These are phyloP conservation scores for Pharus latifolius DNA, from an alignment of 176 grass and related monocot genomes.

Conservation along the genomic window DNA sequence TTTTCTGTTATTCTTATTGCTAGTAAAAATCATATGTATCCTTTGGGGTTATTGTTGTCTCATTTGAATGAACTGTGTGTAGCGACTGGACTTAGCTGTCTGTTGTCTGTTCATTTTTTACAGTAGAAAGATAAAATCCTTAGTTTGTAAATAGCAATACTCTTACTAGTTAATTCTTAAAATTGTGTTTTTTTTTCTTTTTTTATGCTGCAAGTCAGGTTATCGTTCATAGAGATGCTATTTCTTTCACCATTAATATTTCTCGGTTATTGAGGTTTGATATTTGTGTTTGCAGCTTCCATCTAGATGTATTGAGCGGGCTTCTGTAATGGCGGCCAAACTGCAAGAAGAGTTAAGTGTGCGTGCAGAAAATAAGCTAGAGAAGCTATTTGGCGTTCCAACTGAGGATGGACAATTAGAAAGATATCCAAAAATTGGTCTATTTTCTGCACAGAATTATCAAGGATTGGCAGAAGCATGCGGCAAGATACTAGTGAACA, in stretches of 20 bases:
- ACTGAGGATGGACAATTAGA: background rate
- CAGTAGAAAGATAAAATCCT: background rate
- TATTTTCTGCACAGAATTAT: background rate
- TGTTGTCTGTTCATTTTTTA: background rate
- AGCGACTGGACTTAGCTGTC: background rate
- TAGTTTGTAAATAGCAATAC: background rate
- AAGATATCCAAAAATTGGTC: background rate
- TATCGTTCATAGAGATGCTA: background rate
- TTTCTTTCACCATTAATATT: background rate
- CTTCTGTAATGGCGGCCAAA: conserved; percentile 65
- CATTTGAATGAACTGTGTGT: background rate
- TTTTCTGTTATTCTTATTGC: background rate
- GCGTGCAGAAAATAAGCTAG: conserved; percentile 18
- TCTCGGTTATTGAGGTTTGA: background rate
- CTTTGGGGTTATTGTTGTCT: background rate
- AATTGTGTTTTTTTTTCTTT: background rate
- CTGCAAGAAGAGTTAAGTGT: conserved; percentile 52
- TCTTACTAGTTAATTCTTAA: background rate
- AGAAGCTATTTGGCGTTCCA: background rate
- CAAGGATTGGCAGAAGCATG: conserved; percentile 39
- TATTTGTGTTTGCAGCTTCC: conserved; percentile 55
- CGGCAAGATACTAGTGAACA: conserved; percentile 18
- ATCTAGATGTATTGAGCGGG: conserved; percentile 52
- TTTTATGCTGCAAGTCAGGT: background rate
- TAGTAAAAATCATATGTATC: background rate